Evolutionary conservation across 176 grass and related monocot genomes (phyloP), one percentile per base, ranked within the genome.

Genomic region (Typha latifolia): DNA sequence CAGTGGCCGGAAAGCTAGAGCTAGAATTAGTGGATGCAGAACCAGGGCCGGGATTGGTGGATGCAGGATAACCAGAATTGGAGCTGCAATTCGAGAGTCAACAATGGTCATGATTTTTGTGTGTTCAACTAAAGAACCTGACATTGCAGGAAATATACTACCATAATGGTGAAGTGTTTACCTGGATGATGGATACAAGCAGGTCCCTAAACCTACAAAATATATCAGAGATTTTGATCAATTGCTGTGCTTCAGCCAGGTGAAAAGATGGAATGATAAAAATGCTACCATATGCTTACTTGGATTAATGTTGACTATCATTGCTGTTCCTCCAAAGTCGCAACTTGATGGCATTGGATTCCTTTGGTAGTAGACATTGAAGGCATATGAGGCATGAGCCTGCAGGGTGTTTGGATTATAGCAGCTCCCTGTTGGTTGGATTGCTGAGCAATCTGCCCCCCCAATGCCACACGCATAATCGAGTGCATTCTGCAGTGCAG

Each of bases 301-400:
- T 93, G 94, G 94, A 81, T 97, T 97, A 43, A 73, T 68, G 64
- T 73, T 89, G 66, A 86, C 80, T 64, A 92, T 79, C 94, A 81
- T 92, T 49, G 82, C 94, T 50, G 89, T 70, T 49, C 94, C 89
- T 34, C 88, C 89, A 57, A 97, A 97, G 71, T 97, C 89, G 49
- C 89, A 97, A 73, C 94, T 97, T 64, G 94, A 48, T 52, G 85
- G 49, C 78, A 81, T 80, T 37, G 94, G 94, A 83, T 87, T 92
- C 61, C 61, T 84, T 78, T 92, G 93, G 73, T 82, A 97, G 79
- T 97, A 97, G 81, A 49, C 78, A 76, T 97, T 97, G 83, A 97
- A 92, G 9, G 93, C 93, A 80, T 92, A 97, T 15, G 93, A 90
- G 24, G 93, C 88, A 73, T 97, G 93, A 12, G 85, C 78, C 71